phyloP scores from a whole-genome alignment of 2,329 filamentous ascomycete species.

The Fusarium nurragi region DNA sequence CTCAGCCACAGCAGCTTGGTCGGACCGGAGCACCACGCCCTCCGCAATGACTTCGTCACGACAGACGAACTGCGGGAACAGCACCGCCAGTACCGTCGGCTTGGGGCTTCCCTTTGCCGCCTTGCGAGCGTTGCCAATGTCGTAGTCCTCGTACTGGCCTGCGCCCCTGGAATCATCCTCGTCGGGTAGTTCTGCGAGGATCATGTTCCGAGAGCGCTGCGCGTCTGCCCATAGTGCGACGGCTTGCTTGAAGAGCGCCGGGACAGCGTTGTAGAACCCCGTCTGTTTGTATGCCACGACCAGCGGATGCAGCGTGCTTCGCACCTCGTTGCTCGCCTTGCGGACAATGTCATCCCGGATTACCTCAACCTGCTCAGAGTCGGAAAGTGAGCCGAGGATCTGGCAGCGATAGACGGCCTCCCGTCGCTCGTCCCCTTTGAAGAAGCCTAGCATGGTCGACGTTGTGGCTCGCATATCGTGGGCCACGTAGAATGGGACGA shows the following conservation, averaged over 20 bases:
- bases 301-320: constrained; percentile 32
- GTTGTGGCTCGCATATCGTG: constrained; percentile 27
- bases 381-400: constrained; percentile 38
- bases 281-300: constrained; percentile 40
- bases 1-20: constrained; percentile 33
- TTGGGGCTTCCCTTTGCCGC: constrained; percentile 11
- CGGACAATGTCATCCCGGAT: constrained; percentile 42
- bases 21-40: constrained; percentile 39
- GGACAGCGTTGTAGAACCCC: constrained; percentile 40
- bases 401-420: constrained; percentile 44
- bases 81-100: constrained; percentile 12
- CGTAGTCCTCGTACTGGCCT: constrained; percentile 35
- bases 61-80: constrained; percentile 44
- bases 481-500: constrained; percentile 45
- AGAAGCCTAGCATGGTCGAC: constrained; percentile 36
- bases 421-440: constrained; percentile 40
- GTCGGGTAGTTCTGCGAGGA: constrained; percentile 39
- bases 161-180: constrained; percentile 33
- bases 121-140: constrained; percentile 12
- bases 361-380: constrained; percentile 28
- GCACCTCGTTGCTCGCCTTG: constrained; percentile 40
- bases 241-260: constrained; percentile 40
- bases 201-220: constrained; percentile 43
- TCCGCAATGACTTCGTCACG: constrained; percentile 39
- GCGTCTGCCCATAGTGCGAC: constrained; percentile 38